Evolutionary conservation across 1,284 basidiomycete genomes (phyloP).

Genomic region (Mycosarcoma mackinlayi): DNA sequence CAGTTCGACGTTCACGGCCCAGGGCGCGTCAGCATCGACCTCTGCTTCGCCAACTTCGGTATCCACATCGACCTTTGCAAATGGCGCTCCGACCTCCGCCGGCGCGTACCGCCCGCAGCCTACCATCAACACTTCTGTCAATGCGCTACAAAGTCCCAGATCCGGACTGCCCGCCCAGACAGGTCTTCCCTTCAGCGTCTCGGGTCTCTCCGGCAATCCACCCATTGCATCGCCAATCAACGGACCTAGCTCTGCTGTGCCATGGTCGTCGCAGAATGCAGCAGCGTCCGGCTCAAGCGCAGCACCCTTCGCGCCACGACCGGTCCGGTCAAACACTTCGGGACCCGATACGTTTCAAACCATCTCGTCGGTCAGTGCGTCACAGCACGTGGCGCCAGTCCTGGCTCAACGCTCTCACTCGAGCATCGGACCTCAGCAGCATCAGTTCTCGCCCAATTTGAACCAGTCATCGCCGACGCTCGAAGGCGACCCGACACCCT

Average conservation of each 20-base stretch:
- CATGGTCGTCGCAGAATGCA: conserved; percentile 27
- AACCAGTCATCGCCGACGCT: conserved; percentile 42
- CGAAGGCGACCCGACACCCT: conserved; percentile 22
- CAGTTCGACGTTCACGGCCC: conserved; percentile 12
- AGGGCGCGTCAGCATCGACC: conserved; percentile 7
- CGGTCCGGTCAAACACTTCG: conserved; percentile 51
- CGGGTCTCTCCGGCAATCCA: conserved; percentile 18
- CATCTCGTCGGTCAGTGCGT: conserved; percentile 21
- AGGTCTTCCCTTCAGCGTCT: conserved; percentile 31
- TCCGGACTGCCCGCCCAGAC: conserved; percentile 38
- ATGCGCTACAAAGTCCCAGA: conserved; percentile 11
- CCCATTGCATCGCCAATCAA: conserved; percentile 26
- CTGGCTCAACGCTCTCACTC: conserved; percentile 49
- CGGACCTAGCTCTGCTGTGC: conserved; percentile 22
- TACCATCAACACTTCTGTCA: conserved; percentile 32
- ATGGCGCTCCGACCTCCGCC: conserved; percentile 18
- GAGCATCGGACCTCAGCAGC: conserved; percentile 48
- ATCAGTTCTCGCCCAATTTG: conserved; percentile 38
- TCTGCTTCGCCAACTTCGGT: conserved; percentile 20
- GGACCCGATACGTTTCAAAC: conserved; percentile 38
- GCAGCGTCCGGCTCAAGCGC: conserved; percentile 13
- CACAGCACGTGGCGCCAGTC: conserved; percentile 36
- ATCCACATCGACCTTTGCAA: conserved; percentile 22
- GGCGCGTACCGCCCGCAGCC: conserved; percentile 40
- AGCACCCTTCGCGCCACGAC: conserved; percentile 31